phyloP scores from a whole-genome alignment of 2,329 filamentous ascomycete species.

The Ophiostoma fasciatum region DNA sequence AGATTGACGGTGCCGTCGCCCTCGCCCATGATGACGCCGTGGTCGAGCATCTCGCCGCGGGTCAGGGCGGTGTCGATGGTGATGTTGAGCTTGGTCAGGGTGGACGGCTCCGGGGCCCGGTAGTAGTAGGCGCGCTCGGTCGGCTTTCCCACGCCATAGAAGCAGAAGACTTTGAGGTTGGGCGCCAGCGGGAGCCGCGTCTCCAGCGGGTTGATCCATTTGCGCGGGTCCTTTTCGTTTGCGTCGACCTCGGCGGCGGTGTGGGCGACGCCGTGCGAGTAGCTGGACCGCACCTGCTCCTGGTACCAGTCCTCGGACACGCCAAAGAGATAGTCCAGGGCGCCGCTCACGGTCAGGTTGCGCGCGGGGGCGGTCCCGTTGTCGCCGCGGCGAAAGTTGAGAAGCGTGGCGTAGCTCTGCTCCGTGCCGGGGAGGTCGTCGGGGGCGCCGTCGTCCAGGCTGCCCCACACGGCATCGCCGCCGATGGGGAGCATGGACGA shows the following conservation, averaged over 20 bases:
- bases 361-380: slow-evolving; percentile 48
- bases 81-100: slow-evolving; percentile 54
- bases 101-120: slow-evolving; percentile 48
- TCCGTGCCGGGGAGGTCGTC: slow-evolving; percentile 67
- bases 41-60: slow-evolving; percentile 47
- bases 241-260: slow-evolving; percentile 65
- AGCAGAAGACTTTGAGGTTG: slow-evolving; percentile 88
- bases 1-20: slow-evolving; percentile 92
- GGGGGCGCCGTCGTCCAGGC: slow-evolving; percentile 61
- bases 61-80: slow-evolving; percentile 55
- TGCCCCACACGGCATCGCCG: slow-evolving; percentile 90
- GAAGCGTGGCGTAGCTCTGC: slow-evolving; percentile 61
- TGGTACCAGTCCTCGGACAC: slow-evolving; percentile 78
- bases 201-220: slow-evolving; percentile 94
- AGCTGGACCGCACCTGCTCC: slow-evolving; percentile 55
- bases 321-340: slow-evolving; percentile 62
- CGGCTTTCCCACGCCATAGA: slow-evolving; percentile 88
- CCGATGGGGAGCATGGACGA: slow-evolving; percentile 94
- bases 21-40: slow-evolving; percentile 88
- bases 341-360: slow-evolving; percentile 71
- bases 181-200: slow-evolving; percentile 76
- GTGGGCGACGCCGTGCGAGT: slow-evolving; percentile 79
- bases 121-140: slow-evolving; percentile 93
- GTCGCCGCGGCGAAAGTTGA: slow-evolving; percentile 62
- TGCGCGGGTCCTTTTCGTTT: slow-evolving; percentile 60